These are phyloP conservation scores for Colletotrichum navitas DNA, from an alignment of 2,329 filamentous ascomycete genomes.

Conservation along the genomic window DNA sequence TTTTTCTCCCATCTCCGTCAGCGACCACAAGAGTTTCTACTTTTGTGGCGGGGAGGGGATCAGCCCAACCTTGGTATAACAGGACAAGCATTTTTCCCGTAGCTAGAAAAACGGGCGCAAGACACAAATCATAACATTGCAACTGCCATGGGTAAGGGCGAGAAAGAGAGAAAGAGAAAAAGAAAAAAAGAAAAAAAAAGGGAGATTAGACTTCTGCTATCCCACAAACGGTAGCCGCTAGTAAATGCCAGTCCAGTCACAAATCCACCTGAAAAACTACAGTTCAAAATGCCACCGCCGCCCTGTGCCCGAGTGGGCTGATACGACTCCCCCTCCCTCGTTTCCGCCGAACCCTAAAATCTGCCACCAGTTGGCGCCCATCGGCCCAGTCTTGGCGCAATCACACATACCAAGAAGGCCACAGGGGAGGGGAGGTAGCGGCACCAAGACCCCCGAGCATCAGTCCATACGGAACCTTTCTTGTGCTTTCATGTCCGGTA, in stretches of 20 bases:
- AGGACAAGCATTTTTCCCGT: not conserved
- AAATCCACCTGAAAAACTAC: constrained; percentile 1
- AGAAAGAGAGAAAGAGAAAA: too few relatives aligned
- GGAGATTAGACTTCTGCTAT: not conserved
- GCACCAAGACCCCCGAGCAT: constrained; percentile 19
- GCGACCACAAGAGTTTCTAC: not conserved
- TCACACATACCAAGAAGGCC: constrained; percentile 34
- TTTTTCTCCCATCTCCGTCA: not conserved
- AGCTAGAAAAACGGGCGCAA: too few relatives aligned
- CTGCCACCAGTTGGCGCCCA: constrained; percentile 23
- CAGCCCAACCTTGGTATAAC: not conserved
- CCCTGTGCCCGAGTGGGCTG: not conserved
- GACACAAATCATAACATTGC: not conserved
- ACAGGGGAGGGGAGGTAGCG: not conserved
- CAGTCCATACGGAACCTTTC: not conserved
- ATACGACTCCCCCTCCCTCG: not conserved
- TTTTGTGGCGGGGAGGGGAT: not conserved
- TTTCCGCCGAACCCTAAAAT: not conserved
- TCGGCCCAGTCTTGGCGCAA: constrained; percentile 30
- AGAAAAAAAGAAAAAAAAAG: not conserved
- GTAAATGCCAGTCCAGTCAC: not conserved
- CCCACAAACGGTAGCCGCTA: not conserved
- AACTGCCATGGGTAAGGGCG: too few relatives aligned
- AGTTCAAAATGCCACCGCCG: not conserved
- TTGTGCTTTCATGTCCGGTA: not conserved